A percentile compares a stretch with the other conserved stretches of the same genome.
These are phyloP conservation scores for Lithospermum erythrorhizon DNA, from an alignment of 257 asterid species.

Conservation along the genomic window DNA sequence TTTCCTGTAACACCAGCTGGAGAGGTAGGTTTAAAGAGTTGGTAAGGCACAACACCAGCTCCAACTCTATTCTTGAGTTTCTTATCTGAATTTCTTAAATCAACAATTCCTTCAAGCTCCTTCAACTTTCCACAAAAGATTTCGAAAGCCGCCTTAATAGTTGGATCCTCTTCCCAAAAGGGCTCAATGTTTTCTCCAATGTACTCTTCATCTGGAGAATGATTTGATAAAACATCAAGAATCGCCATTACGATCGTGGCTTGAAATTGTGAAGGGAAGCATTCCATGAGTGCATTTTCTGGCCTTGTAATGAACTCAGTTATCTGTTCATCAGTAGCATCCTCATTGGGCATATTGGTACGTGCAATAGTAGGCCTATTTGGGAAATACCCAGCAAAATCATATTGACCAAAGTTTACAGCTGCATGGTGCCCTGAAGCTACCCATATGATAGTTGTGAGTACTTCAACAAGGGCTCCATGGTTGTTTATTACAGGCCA, in stretches of 20 bases:
- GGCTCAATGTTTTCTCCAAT: slow-evolving; percentile 33
- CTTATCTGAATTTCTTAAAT: slow-evolving; percentile 34
- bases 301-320: slow-evolving; percentile 42
- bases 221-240: slow-evolving; percentile 54
- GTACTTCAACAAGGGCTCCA: slow-evolving; percentile 31
- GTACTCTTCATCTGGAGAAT: slow-evolving; percentile 84
- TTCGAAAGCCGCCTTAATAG: slow-evolving; percentile 38
- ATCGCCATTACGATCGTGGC: slow-evolving; percentile 42
- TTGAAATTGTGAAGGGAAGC: slow-evolving; percentile 61
- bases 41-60: slow-evolving; percentile 69
- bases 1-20: slow-evolving; percentile 56
- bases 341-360: slow-evolving; percentile 47
- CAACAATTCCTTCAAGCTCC: slow-evolving; percentile 60
- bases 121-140: slow-evolving; percentile 33
- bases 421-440: slow-evolving; percentile 79
- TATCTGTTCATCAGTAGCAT: slow-evolving; percentile 32
- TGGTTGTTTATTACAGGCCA: slow-evolving; percentile 58
- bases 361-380: slow-evolving; percentile 64
- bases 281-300: slow-evolving; percentile 34
- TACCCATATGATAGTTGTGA: slow-evolving; percentile 64
- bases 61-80: slow-evolving; percentile 42
- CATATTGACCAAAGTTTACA: slow-evolving; percentile 69
- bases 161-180: slow-evolving; percentile 29
- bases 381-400: slow-evolving; percentile 56
- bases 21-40: slow-evolving; percentile 63